Evolutionary conservation across 768 basidiomycete genomes (phyloP), one percentile per base, ranked within the genome.

Genomic region (Tylopilus sp.): DNA sequence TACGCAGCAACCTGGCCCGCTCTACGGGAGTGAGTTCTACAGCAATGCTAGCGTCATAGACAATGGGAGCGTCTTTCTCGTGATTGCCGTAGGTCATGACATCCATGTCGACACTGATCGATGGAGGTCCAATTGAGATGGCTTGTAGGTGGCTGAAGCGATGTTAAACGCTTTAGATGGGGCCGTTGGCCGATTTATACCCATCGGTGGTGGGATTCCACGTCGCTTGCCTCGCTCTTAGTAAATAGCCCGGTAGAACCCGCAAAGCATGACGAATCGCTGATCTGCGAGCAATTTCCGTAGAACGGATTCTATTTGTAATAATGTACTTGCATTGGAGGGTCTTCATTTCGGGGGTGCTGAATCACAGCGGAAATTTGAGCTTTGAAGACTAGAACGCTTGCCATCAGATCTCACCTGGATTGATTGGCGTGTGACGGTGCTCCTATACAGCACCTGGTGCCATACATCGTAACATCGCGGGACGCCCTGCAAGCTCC

Each of bases 1-100:
- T 78, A 23, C 73, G 65, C 38, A 78, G 48, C 3, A 68, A 40
- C 48, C 57, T 63, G 2, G 58, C 50, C 9, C 64, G 67, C 35
- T 68, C 64, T 40, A 33, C 31, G 25, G 53, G 52, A 22, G 20
- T 39, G 36, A 59, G 41, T 28, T 58, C 57, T 31, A 48, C 13
- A 6, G n/a, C 35, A 47, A 42, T 41, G 20, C 3, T 18, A 9
- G 33, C 22, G 23, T 21, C 26, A 17, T 49, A 13, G n/a, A 31
- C 28, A 3, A 26, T 4, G 18, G n/a, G 20, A 12, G 7, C 8
- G 5, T 15, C 40, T 26, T 66, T 65, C 41, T 61, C 57, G 17
- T 55, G 44, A 15, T 44, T 18, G 36, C 42, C 28, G 11, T 8
- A 22, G 18, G 47, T 44, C 7, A 15, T 35, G 7, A 26, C 47